phyloP scores from a whole-genome alignment of 1,284 basidiomycete genomes.

The Stereum hirsutum region DNA sequence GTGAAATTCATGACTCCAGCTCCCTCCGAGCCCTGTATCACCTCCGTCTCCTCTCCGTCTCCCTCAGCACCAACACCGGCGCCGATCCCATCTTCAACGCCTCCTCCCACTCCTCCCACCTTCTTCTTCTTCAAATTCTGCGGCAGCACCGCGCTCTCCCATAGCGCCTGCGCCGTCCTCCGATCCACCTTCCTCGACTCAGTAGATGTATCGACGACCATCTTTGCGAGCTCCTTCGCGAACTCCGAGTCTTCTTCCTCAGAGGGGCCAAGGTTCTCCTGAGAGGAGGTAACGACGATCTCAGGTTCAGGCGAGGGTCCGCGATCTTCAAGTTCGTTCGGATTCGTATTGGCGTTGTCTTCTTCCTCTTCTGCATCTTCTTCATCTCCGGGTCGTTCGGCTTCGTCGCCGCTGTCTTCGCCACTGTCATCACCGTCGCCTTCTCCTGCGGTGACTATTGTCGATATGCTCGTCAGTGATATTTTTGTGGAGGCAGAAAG shows the following conservation, averaged over 20 bases:
- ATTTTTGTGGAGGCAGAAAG: neutral
- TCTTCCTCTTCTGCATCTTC: slow-evolving; percentile 52
- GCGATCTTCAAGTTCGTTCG: slow-evolving; percentile 55
- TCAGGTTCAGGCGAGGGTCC: slow-evolving; percentile 66
- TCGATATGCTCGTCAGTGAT: slow-evolving; percentile 18
- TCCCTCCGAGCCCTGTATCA: slow-evolving; percentile 22
- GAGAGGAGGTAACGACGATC: slow-evolving; percentile 56
- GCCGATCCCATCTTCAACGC: too few species aligned
- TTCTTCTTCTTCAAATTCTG: slow-evolving; percentile 54
- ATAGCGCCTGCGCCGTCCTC: slow-evolving; percentile 73
- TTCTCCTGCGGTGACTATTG: slow-evolving; percentile 37
- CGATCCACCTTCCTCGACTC: slow-evolving; percentile 80
- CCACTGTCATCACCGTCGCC: slow-evolving; percentile 69
- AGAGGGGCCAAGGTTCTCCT: slow-evolving; percentile 66
- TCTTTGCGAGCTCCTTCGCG: slow-evolving; percentile 90
- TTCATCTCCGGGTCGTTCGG: slow-evolving; percentile 40
- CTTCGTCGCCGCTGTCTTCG: slow-evolving; percentile 39
- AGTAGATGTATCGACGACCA: slow-evolving; percentile 82
- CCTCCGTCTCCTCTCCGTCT: slow-evolving; percentile 26
- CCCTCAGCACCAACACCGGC: too few species aligned
- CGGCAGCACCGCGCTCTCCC: slow-evolving; percentile 78
- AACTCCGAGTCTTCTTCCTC: slow-evolving; percentile 92
- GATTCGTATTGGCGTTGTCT: slow-evolving; percentile 22
- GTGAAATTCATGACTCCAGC: slow-evolving; percentile 83
- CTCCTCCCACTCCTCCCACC: too few species aligned